These are phyloP conservation scores for Phytophthora crassamura DNA, from an alignment of 352 stramenopile genomes.

Conservation along the genomic window DNA sequence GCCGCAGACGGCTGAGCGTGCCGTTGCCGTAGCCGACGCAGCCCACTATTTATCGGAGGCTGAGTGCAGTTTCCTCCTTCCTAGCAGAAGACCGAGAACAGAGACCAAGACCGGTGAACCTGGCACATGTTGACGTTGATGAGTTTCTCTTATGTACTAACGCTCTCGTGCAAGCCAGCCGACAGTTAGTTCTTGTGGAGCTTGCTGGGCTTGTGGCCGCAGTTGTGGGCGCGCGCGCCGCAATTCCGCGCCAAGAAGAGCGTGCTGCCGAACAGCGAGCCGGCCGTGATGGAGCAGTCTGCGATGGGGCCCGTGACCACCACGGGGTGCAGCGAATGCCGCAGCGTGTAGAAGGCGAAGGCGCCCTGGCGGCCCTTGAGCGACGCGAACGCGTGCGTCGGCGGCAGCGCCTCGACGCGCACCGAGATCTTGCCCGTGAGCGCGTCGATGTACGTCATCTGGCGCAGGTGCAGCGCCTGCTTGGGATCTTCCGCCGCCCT, in stretches of 20 bases:
- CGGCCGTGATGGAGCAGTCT: constrained; percentile 76
- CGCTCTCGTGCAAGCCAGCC: constrained; percentile 10
- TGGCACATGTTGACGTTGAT: constrained; percentile 30
- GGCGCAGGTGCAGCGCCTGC: constrained; percentile 46
- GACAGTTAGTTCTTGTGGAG: constrained; percentile 16
- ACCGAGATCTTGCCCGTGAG: constrained; percentile 56
- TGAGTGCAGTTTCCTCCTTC: neutral
- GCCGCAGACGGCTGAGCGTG: constrained; percentile 31
- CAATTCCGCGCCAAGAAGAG: constrained; percentile 77
- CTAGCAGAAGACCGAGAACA: neutral
- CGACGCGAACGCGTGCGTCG: constrained; percentile 62
- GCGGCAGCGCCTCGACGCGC: constrained; percentile 47
- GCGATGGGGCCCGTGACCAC: constrained; percentile 85
- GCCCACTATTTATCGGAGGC: constrained; percentile 23
- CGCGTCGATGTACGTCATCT: constrained; percentile 68
- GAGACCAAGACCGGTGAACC: neutral
- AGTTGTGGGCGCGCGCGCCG: constrained; percentile 54
- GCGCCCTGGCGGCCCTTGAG: constrained; percentile 74
- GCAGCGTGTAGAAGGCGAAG: constrained; percentile 82
- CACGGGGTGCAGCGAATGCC: constrained; percentile 76
- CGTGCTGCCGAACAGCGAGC: constrained; percentile 81
- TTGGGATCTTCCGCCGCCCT: constrained; percentile 30
- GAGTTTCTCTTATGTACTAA: constrained; percentile 33
- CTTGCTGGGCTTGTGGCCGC: constrained; percentile 30
- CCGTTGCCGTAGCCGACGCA: constrained; percentile 15